Base-by-base conservation (phyloP, 352 stramenopile species). In the Phytophthora litchii region DNA sequence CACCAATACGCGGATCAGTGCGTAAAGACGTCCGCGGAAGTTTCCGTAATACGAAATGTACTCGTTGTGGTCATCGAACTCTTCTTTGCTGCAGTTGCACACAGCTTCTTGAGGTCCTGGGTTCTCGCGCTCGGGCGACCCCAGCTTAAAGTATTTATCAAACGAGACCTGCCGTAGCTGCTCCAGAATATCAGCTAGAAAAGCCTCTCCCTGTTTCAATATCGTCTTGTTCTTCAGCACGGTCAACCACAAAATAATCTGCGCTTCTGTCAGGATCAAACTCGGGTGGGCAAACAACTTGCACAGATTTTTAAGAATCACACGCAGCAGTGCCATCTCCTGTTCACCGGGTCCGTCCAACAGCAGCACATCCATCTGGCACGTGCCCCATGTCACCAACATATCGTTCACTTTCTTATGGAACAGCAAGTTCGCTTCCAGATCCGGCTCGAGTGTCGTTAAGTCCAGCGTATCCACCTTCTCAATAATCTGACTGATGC, bases 81-180 rank as follows among this genome's bases (percentile, higher is more conserved):
- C 84, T 57, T 82, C 54, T 36, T 54, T 70, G 34, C 77, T 86
- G 48, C 72, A 80, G 16, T 69, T 36, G 41, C 70, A 83, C 5
- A 67, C 69, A 19, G 54, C 31, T 8, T 59, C 78, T 16, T 83
- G 40, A 17, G 38, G 16, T 1, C 69, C 72, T 0, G 60, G 41
- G 29, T 65, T 49, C 0, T 86, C 80, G 16, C 81, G 81, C 17
- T 91, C 80, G 1, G 84, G 84, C 0, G 81, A 91, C 2, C 74
- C 60, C 3, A 93, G 43, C 54, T 89, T 91, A 46, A 93, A 93
- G 62, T 91, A 93, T 50, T 91, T 93, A 13, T 91, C 82, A 13
- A 89, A 87, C 9, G 76, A 80, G 6, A 85, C 72, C 38, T 86
- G 71, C 17, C 77, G 78, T n/a, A 91, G 38, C 31, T 83, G 59